Conservation (phyloP, 495 filamentous ascomycete genomes). For the Aspergillus funiculosus region DNA sequence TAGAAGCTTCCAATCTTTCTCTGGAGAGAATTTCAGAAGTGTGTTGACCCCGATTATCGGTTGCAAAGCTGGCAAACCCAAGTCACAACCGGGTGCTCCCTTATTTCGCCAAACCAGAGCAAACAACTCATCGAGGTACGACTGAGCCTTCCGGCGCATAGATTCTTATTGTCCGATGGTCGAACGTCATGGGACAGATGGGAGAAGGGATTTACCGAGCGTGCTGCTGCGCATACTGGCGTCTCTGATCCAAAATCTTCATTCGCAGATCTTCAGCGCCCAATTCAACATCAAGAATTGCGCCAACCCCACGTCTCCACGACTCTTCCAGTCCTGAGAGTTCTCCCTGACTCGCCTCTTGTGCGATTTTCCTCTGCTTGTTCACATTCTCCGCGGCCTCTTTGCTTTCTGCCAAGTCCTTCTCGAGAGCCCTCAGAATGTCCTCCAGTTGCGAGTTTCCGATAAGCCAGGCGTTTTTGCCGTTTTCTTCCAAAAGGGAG, state of each 20-base stretch:
- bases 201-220: conserved; percentile 15
- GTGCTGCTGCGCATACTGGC: conserved; percentile 36
- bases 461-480: conserved; percentile 87
- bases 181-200: not conserved
- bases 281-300: conserved; percentile 67
- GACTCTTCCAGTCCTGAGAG: conserved; percentile 61
- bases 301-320: conserved; percentile 67
- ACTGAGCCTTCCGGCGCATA: too few relatives aligned
- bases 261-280: conserved; percentile 63
- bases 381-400: conserved; percentile 64
- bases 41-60: too few relatives aligned
- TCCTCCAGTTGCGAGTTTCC: conserved; percentile 74
- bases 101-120: too few relatives aligned
- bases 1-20: too few relatives aligned
- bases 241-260: conserved; percentile 55
- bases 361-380: conserved; percentile 59
- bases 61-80: too few relatives aligned
- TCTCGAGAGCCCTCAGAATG: conserved; percentile 65
- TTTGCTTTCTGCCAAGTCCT: conserved; percentile 63
- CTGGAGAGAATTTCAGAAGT: too few relatives aligned
- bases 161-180: too few relatives aligned
- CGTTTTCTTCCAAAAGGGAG: conserved; percentile 66
- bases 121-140: too few relatives aligned
- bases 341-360: conserved; percentile 65
- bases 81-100: too few relatives aligned